Percentiles rank a stretch among this genome's conserved stretches.
These are phyloP conservation scores for Cercospora sojina DNA, from an alignment of 2,329 filamentous ascomycete genomes.

Conservation along the genomic window DNA sequence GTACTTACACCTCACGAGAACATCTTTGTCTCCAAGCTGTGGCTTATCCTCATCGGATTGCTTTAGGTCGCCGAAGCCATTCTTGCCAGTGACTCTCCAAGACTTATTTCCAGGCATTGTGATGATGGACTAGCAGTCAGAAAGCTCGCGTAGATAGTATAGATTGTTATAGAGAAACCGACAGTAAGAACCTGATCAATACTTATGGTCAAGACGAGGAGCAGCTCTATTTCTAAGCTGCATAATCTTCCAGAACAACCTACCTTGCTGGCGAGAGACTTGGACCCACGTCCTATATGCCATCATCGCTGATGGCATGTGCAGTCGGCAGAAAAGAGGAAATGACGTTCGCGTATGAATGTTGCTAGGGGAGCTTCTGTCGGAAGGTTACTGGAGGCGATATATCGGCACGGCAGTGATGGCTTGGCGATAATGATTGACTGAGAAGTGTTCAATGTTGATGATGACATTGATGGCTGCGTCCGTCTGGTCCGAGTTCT, in stretches of 20 bases:
- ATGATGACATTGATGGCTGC: background rate
- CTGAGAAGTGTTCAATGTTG: background rate
- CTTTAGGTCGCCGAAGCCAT: constrained; percentile 62
- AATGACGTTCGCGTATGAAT: constrained; percentile 7
- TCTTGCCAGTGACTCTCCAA: constrained; percentile 58
- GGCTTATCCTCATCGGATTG: constrained; percentile 56
- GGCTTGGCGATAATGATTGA: background rate
- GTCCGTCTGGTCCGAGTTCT: background rate
- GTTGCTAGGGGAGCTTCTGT: background rate
- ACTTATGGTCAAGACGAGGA: background rate
- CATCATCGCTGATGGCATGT: constrained; percentile 9
- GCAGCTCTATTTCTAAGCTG: constrained; percentile 16
- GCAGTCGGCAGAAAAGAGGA: constrained; percentile 9
- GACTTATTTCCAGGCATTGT: constrained; percentile 25
- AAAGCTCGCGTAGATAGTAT: background rate
- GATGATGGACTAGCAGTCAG: background rate
- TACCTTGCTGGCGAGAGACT: constrained; percentile 6
- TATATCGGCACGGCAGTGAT: background rate
- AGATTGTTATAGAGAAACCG: background rate
- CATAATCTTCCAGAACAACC: background rate
- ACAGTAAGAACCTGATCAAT: background rate
- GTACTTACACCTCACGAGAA: constrained; percentile 63
- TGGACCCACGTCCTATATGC: constrained; percentile 2
- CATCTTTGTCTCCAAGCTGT: constrained; percentile 65
- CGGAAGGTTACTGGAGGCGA: background rate